These are phyloP conservation scores for Aureoboletus auriporus DNA, from an alignment of 768 basidiomycete species.

Conservation along the genomic window DNA sequence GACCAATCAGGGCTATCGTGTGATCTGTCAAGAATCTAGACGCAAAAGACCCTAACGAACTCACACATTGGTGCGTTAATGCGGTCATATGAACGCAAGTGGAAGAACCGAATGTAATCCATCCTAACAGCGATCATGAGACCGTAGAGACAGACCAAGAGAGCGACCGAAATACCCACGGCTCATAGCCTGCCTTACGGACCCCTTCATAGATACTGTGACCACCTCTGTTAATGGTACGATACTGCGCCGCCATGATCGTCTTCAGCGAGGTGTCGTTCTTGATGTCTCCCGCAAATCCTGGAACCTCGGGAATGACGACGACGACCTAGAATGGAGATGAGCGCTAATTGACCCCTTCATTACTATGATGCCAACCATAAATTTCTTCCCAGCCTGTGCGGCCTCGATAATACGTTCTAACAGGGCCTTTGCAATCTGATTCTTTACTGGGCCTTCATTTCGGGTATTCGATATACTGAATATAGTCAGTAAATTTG, in stretches of 20 bases:
- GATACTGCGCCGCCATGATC: slow-evolving; percentile 86
- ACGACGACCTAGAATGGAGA: slow-evolving; percentile 62
- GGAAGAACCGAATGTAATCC: slow-evolving; percentile 89
- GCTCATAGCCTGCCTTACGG: slow-evolving; percentile 71
- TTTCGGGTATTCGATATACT: slow-evolving; percentile 74
- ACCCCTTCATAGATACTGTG: slow-evolving; percentile 83
- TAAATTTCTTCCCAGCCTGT: slow-evolving; percentile 65
- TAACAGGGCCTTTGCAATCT: slow-evolving; percentile 78
- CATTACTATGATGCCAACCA: slow-evolving; percentile 36
- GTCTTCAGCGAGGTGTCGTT: slow-evolving; percentile 58
- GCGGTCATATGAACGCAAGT: slow-evolving; percentile 87
- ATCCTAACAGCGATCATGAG: slow-evolving; percentile 36
- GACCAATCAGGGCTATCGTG: slow-evolving; percentile 45
- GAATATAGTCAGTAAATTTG: not conserved
- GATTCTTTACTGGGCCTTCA: slow-evolving; percentile 71
- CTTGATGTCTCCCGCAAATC: slow-evolving; percentile 83
- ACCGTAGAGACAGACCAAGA: not conserved
- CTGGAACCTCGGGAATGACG: slow-evolving; percentile 87
- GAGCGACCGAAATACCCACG: slow-evolving; percentile 42
- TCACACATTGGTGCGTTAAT: slow-evolving; percentile 73
- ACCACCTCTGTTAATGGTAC: slow-evolving; percentile 88
- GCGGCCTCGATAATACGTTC: slow-evolving; percentile 86
- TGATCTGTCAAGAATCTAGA: slow-evolving; percentile 22
- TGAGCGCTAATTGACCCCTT: not conserved
- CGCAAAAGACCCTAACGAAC: slow-evolving; percentile 12